Percentiles rank a stretch among this genome's conserved stretches.
Evolutionary conservation across 768 basidiomycete genomes (phyloP).

Genomic region (Xerocomus potaroensis): DNA sequence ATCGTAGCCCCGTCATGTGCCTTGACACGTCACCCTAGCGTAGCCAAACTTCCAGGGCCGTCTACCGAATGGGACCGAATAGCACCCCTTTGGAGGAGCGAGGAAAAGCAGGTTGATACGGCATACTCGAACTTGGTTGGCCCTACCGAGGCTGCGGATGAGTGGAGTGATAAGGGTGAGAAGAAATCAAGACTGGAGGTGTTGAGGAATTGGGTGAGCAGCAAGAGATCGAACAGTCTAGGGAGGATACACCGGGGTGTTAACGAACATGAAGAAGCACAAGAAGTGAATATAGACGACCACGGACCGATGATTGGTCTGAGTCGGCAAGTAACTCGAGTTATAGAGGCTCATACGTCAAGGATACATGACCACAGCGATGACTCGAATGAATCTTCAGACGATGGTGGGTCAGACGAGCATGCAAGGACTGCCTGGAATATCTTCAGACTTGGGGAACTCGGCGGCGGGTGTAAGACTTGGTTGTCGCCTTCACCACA

Average conservation of each 20-base stretch:
- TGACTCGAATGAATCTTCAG: conserved; percentile 41
- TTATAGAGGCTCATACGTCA: neutral
- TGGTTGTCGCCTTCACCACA: conserved; percentile 18
- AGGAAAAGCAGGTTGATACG: conserved; percentile 40
- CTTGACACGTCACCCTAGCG: conserved; percentile 11
- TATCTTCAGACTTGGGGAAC: conserved; percentile 46
- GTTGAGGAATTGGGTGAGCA: conserved; percentile 43
- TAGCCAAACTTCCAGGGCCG: conserved; percentile 21
- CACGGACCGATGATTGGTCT: neutral
- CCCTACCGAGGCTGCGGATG: conserved; percentile 43
- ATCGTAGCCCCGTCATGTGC: conserved; percentile 24
- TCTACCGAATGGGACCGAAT: conserved; percentile 4
- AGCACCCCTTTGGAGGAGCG: neutral
- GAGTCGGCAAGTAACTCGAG: neutral
- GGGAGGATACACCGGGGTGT: conserved; percentile 33
- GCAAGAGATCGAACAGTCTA: conserved; percentile 24
- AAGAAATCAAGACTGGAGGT: conserved; percentile 40
- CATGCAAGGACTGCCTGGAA: conserved; percentile 52
- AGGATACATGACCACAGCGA: conserved; percentile 25
- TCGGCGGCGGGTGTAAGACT: conserved; percentile 4
- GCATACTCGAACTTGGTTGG: conserved; percentile 67
- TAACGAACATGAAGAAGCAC: conserved; percentile 9
- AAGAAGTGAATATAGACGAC: neutral
- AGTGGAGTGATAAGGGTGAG: conserved; percentile 53
- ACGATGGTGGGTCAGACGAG: conserved; percentile 43